phyloP scores from a whole-genome alignment of 805 yeast species.

The Kuraishia borneana region DNA sequence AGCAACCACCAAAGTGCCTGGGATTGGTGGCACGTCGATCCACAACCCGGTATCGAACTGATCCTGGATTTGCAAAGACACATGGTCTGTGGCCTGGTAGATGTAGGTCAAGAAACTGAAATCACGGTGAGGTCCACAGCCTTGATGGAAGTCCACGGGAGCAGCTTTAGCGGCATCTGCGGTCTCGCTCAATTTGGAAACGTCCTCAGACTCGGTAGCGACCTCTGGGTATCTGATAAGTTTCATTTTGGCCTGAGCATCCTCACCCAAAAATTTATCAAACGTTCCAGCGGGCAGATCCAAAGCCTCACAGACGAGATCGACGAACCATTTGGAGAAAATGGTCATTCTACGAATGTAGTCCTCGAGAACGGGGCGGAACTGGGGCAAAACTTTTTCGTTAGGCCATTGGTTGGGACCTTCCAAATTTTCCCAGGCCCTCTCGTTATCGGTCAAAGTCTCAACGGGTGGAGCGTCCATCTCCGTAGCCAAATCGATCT shows the following conservation, averaged over 20 bases:
- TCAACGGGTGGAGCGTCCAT: slow-evolving; percentile 25
- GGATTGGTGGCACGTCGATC: slow-evolving; percentile 32
- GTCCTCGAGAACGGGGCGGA: slow-evolving; percentile 25
- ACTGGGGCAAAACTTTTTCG: slow-evolving; percentile 26
- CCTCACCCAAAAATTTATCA: slow-evolving; percentile 36
- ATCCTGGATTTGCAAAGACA: slow-evolving; percentile 33
- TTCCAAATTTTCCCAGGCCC: slow-evolving; percentile 34
- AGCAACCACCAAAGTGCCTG: slow-evolving; percentile 25
- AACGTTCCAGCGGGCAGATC: slow-evolving; percentile 33
- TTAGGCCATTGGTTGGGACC: slow-evolving; percentile 52
- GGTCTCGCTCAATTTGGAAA: slow-evolving; percentile 3
- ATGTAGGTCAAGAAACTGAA: slow-evolving; percentile 51
- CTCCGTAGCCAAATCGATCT: slow-evolving; percentile 48
- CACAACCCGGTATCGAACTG: slow-evolving; percentile 28
- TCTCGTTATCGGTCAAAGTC: slow-evolving; percentile 11
- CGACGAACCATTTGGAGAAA: slow-evolving; percentile 29
- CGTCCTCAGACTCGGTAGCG: slow-evolving; percentile 9
- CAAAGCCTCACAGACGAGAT: slow-evolving; percentile 43
- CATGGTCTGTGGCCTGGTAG: slow-evolving; percentile 37
- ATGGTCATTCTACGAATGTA: slow-evolving; percentile 35
- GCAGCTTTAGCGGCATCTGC: slow-evolving; percentile 19
- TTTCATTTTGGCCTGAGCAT: slow-evolving; percentile 42
- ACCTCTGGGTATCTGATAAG: slow-evolving; percentile 46
- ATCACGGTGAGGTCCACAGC: slow-evolving; percentile 61
- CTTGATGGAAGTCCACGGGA: slow-evolving; percentile 25